Evolutionary conservation across 495 filamentous ascomycete genomes (phyloP).

Genomic region (Rostrohypoxylon terebratum): DNA sequence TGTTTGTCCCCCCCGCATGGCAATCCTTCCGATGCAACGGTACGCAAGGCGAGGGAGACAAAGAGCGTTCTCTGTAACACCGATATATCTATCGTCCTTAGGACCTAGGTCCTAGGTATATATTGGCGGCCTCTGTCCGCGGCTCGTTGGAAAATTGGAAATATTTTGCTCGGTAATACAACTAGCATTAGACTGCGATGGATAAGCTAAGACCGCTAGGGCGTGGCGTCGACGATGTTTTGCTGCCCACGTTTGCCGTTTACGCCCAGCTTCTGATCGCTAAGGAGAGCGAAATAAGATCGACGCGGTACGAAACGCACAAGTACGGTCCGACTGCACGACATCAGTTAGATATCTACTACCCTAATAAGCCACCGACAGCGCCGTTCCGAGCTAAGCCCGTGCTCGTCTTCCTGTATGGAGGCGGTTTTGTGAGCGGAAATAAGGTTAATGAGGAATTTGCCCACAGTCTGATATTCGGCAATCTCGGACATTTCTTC

Average conservation of each 20-base stretch:
- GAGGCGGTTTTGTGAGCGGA: constrained; percentile 56
- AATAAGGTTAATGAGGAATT: constrained; percentile 47
- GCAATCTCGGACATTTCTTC: constrained; percentile 59
- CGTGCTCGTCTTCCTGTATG: constrained; percentile 59
- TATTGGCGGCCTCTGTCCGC: not conserved
- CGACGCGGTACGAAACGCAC: constrained; percentile 47
- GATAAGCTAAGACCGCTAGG: constrained; percentile 56
- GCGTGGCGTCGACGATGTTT: constrained; percentile 47
- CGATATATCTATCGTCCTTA: not conserved
- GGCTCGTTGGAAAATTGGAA: not conserved
- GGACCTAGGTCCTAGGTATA: no score
- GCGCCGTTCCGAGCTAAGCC: constrained; percentile 34
- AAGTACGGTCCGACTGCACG: constrained; percentile 52
- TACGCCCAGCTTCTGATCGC: constrained; percentile 51
- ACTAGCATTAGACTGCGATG: constrained; percentile 27
- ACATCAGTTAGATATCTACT: constrained; percentile 58
- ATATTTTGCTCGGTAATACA: not conserved
- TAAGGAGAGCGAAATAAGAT: constrained; percentile 52
- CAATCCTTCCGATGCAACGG: constrained; percentile 14
- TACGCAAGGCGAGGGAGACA: constrained; percentile 2
- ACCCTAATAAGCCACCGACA: constrained; percentile 29
- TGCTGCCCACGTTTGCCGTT: constrained; percentile 53
- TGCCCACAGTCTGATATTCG: constrained; percentile 50
- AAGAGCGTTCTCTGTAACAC: not conserved
- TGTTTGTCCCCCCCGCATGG: constrained; percentile 37